A percentile compares a stretch with the other conserved stretches of the same genome.
These are phyloP conservation scores for Cladobotryum protrusum DNA, from an alignment of 2,329 filamentous ascomycete genomes.

Conservation along the genomic window DNA sequence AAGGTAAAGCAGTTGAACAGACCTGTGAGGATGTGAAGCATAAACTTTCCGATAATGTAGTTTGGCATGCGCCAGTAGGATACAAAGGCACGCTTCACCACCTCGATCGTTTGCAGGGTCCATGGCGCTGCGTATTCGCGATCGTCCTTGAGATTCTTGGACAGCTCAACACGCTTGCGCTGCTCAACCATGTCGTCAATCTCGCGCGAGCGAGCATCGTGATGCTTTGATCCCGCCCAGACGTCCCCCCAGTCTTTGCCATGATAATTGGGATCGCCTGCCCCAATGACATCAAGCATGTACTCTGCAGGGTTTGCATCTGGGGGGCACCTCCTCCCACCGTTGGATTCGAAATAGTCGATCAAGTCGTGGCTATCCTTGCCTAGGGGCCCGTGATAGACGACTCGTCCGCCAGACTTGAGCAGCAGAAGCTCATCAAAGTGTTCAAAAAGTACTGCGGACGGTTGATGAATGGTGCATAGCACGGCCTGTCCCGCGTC, in stretches of 20 bases:
- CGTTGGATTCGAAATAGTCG: conserved; percentile 46
- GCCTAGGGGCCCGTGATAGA: conserved; percentile 50
- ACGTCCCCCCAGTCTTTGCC: conserved; percentile 58
- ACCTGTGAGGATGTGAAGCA: conserved; percentile 55
- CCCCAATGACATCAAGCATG: conserved; percentile 54
- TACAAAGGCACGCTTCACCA: conserved; percentile 53
- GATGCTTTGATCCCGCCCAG: conserved; percentile 50
- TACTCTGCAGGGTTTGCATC: conserved; percentile 49
- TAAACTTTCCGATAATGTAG: conserved; percentile 57
- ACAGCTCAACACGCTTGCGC: conserved; percentile 34
- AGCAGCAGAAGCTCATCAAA: conserved; percentile 53
- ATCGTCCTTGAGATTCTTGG: conserved; percentile 39
- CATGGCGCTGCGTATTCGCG: conserved; percentile 59
- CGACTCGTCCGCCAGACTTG: conserved; percentile 45
- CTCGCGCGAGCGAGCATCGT: conserved; percentile 39
- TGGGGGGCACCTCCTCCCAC: conserved; percentile 40
- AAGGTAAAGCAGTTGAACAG: conserved; percentile 69
- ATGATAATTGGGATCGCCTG: conserved; percentile 53
- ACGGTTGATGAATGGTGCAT: conserved; percentile 56
- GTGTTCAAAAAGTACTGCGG: conserved; percentile 47
- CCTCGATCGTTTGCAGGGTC: conserved; percentile 44
- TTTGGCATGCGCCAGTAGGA: conserved; percentile 61
- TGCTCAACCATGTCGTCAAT: conserved; percentile 46
- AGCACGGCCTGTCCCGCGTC: conserved; percentile 54
- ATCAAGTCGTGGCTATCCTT: conserved; percentile 41